Conservation (phyloP, 345 rosid genomes). For the Turnera subulata region DNA sequence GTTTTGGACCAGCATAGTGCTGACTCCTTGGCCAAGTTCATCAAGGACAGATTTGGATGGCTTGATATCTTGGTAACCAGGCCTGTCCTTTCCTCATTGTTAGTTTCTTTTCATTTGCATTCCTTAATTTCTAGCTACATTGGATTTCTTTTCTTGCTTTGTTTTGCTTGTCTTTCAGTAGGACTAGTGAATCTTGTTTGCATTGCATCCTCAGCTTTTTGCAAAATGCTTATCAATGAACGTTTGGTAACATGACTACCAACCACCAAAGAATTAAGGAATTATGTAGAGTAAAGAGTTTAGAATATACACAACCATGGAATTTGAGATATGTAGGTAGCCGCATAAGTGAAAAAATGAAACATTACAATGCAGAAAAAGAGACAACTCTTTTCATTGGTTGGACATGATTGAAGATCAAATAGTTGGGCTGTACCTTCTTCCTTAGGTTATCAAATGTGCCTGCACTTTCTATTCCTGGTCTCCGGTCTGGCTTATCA, state of each 20-base stretch:
- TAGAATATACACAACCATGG: too few species aligned
- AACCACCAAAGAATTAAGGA: too few species aligned
- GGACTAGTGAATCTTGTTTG: not conserved
- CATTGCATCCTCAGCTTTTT: not conserved
- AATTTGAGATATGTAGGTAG: too few species aligned
- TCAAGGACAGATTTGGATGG: slow-evolving; percentile 31
- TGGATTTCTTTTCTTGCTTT: not conserved
- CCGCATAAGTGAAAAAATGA: too few species aligned
- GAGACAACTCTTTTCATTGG: not conserved
- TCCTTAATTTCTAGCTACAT: not conserved
- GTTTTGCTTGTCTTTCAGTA: not conserved
- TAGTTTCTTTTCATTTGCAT: not conserved
- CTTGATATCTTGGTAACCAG: slow-evolving; percentile 42
- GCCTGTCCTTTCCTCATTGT: not conserved
- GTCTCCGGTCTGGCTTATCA: too few species aligned
- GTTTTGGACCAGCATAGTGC: slow-evolving; percentile 37
- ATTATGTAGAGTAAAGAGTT: too few species aligned
- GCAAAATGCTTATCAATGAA: too few species aligned
- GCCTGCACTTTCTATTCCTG: too few species aligned
- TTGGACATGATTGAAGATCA: not conserved
- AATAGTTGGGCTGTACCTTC: not conserved
- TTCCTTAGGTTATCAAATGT: too few species aligned
- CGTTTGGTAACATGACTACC: too few species aligned
- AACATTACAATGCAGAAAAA: too few species aligned
- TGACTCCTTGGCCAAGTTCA: slow-evolving; percentile 28